Evolutionary conservation across 2,329 filamentous ascomycete genomes (phyloP).

Genomic region (Colletotrichum somersetense): DNA sequence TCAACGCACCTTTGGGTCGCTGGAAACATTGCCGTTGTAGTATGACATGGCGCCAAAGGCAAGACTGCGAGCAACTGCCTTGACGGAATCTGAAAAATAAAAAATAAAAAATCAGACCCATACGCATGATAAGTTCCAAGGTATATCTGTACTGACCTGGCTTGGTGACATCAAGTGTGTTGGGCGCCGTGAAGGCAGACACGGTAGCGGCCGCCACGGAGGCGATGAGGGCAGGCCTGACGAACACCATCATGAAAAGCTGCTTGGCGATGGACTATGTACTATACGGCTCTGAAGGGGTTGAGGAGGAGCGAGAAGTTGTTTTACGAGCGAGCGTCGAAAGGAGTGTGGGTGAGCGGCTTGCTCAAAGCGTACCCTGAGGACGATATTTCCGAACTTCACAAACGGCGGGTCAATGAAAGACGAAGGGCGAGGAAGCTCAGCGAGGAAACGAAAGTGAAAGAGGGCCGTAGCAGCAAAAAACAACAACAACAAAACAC

Average conservation of each 20-base stretch:
- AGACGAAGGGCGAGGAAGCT: not conserved
- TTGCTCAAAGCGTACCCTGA: not conserved
- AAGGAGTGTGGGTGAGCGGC: not conserved
- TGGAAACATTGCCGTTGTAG: conserved; percentile 73
- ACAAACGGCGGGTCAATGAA: not conserved
- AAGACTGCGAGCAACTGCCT: conserved; percentile 69
- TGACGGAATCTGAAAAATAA: conserved; percentile 69
- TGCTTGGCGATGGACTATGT: not conserved
- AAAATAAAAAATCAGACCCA: conserved; percentile 31
- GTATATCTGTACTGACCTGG: conserved; percentile 47
- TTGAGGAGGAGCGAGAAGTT: not conserved
- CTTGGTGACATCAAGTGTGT: conserved; percentile 55
- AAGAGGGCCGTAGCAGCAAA: not conserved
- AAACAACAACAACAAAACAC: not conserved
- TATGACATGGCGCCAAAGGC: conserved; percentile 73
- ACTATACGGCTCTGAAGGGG: too few relatives aligned
- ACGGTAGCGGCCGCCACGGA: conserved; percentile 46
- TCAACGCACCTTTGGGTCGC: conserved; percentile 58
- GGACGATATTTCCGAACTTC: not conserved
- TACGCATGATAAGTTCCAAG: not conserved
- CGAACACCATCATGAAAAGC: conserved; percentile 24
- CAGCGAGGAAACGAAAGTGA: not conserved
- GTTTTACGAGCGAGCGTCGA: not conserved
- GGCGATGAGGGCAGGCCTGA: conserved; percentile 25
- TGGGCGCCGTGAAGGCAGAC: conserved; percentile 49